These are phyloP conservation scores for Haplosporangium sp. DNA, from an alignment of 371 early-diverging fungal species.

Conservation along the genomic window DNA sequence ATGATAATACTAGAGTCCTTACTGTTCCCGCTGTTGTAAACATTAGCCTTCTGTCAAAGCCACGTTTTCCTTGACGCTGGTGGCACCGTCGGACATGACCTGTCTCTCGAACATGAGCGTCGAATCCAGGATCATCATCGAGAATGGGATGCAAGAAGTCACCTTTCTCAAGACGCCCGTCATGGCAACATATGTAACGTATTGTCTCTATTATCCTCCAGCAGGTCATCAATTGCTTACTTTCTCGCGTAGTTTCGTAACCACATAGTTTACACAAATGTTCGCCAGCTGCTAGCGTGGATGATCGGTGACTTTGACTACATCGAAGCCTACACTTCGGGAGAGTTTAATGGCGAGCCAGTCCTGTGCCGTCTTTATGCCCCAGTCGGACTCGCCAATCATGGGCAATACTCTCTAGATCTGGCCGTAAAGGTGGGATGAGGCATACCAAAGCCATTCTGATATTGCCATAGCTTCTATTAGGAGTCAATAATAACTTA, in stretches of 20 bases:
- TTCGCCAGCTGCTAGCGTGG: slow-evolving; percentile 91
- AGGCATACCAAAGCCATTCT: too few relatives aligned
- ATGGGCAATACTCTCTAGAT: slow-evolving; percentile 84
- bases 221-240: too few relatives aligned
- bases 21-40: too few relatives aligned
- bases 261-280: too few relatives aligned
- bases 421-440: slow-evolving; percentile 65
- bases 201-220: too few relatives aligned
- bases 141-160: slow-evolving; percentile 59
- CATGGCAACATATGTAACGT: slow-evolving; percentile 95
- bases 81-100: slow-evolving; percentile 71
- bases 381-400: slow-evolving; percentile 69
- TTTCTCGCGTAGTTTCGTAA: too few relatives aligned
- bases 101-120: slow-evolving; percentile 92
- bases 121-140: slow-evolving; percentile 53
- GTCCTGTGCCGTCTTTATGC: slow-evolving; percentile 85
- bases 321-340: slow-evolving; percentile 79
- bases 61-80: slow-evolving; percentile 86
- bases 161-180: slow-evolving; percentile 85
- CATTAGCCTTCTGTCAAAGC: slow-evolving; percentile 89
- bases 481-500: too few relatives aligned
- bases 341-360: slow-evolving; percentile 66
- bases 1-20: too few relatives aligned
- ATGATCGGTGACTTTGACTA: slow-evolving; percentile 92
- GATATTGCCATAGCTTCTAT: too few relatives aligned